Evolutionary conservation across 2,329 filamentous ascomycete genomes (phyloP).

Genomic region (Dactylellina haptotyla): DNA sequence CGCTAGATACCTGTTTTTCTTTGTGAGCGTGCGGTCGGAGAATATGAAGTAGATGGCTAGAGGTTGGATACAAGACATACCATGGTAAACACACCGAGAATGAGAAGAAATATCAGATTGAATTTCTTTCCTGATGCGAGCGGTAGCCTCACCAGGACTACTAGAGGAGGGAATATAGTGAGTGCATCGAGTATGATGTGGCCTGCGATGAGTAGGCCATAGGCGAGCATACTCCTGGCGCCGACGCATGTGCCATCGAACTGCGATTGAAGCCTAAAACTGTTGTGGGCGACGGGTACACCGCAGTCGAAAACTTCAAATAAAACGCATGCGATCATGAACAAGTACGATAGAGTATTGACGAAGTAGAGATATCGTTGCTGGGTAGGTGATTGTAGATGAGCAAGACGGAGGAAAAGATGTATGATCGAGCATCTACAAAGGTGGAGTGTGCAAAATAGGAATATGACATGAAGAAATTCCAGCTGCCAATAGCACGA

Average conservation of each 20-base stretch:
- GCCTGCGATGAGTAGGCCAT: conserved; percentile 20
- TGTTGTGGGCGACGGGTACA: background rate
- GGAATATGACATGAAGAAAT: conserved; percentile 27
- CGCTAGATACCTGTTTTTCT: conserved; percentile 6
- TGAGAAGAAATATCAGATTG: conserved; percentile 33
- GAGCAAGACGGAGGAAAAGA: conserved; percentile 32
- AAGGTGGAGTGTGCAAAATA: conserved; percentile 32
- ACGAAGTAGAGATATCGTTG: conserved; percentile 19
- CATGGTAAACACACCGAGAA: conserved; percentile 34
- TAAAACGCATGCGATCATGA: background rate
- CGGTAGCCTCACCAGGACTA: conserved; percentile 18
- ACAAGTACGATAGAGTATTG: conserved; percentile 12
- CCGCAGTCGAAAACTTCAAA: conserved; percentile 27
- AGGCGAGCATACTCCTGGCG: conserved; percentile 5
- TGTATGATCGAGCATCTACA: conserved; percentile 34
- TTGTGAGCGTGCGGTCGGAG: background rate
- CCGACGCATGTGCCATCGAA: conserved; percentile 36
- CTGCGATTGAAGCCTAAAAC: conserved; percentile 7
- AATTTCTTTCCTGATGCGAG: conserved; percentile 32
- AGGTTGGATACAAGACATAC: background rate
- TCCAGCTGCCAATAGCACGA: conserved; percentile 7
- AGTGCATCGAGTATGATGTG: conserved; percentile 33
- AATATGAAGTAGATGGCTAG: background rate
- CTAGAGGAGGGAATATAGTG: conserved; percentile 34
- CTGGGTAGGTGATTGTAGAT: conserved; percentile 13